phyloP scores from a whole-genome alignment of 352 stramenopile species.

The Globisporangium camurandrum region DNA sequence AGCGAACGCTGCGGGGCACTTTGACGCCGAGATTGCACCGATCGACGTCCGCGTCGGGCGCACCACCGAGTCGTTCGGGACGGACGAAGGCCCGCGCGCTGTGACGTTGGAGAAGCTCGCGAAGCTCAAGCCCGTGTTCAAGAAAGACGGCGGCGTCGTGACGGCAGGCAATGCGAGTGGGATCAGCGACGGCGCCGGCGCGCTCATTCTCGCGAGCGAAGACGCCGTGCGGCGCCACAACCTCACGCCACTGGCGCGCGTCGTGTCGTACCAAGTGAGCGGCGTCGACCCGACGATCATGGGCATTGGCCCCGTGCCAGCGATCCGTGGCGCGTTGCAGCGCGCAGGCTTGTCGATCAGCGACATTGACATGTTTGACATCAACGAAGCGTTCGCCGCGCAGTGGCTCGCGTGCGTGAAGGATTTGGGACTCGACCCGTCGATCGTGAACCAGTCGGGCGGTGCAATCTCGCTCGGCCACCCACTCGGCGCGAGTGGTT shows the following conservation, averaged over 20 bases:
- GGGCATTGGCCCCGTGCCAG: slow-evolving; percentile 95
- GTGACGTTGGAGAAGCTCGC: slow-evolving; percentile 81
- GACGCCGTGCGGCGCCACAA: slow-evolving; percentile 90
- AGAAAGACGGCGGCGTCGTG: slow-evolving; percentile 96
- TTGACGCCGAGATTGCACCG: slow-evolving; percentile 93
- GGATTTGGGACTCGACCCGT: slow-evolving; percentile 93
- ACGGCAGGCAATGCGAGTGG: slow-evolving; percentile 95
- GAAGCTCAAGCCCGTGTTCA: slow-evolving; percentile 95
- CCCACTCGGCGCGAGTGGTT: slow-evolving; percentile 93
- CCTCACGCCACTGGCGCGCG: slow-evolving; percentile 88
- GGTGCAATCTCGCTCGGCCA: slow-evolving; percentile 96
- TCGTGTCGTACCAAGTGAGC: slow-evolving; percentile 90
- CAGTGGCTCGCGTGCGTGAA: slow-evolving; percentile 96
- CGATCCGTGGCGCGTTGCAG: slow-evolving; percentile 90
- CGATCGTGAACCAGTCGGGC: slow-evolving; percentile 91
- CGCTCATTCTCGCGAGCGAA: slow-evolving; percentile 92
- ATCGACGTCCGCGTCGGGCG: slow-evolving; percentile 87
- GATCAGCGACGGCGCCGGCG: slow-evolving; percentile 95
- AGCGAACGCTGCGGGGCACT: slow-evolving; percentile 88
- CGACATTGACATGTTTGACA: slow-evolving; percentile 97
- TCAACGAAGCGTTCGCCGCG: slow-evolving; percentile 98
- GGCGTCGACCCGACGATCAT: slow-evolving; percentile 96
- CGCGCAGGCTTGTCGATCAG: slow-evolving; percentile 83
- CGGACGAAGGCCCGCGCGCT: slow-evolving; percentile 73
- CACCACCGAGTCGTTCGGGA: slow-evolving; percentile 80